Conservation (phyloP, 2,329 filamentous ascomycete genomes). For the Calcarisporium arbuscula region DNA sequence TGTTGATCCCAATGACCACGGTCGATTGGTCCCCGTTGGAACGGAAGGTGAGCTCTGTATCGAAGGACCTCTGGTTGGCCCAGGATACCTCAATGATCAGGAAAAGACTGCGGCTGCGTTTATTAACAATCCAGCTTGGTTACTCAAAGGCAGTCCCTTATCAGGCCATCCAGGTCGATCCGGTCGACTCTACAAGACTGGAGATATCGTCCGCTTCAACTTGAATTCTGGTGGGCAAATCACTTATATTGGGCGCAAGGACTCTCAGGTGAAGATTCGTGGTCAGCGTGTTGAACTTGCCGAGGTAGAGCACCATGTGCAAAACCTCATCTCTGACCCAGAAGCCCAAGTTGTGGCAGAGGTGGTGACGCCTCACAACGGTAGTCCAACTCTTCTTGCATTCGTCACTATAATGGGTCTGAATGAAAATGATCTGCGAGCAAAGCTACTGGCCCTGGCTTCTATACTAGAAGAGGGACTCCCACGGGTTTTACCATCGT, state of each 20-base stretch:
- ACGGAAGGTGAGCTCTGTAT: conserved; percentile 26
- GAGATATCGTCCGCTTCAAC: conserved; percentile 24
- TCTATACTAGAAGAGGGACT: too few relatives aligned
- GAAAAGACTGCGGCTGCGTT: conserved; percentile 39
- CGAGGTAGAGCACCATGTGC: conserved; percentile 14
- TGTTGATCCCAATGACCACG: conserved; percentile 18
- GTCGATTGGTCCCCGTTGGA: conserved; percentile 19
- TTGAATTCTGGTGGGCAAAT: conserved; percentile 20
- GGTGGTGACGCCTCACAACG: conserved; percentile 1
- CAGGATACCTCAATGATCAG: conserved; percentile 40
- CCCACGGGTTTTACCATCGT: background rate
- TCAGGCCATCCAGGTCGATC: conserved; percentile 20
- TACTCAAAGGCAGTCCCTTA: conserved; percentile 3
- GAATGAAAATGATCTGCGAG: too few relatives aligned
- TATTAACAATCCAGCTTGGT: conserved; percentile 36
- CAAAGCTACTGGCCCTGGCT: too few relatives aligned
- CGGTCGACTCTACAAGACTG: conserved; percentile 27
- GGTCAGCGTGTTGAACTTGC: conserved; percentile 42
- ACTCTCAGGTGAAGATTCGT: conserved; percentile 42
- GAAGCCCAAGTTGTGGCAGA: background rate
- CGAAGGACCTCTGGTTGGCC: conserved; percentile 38
- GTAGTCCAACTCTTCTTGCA: too few relatives aligned
- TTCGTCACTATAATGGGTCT: too few relatives aligned
- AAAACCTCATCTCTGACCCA: too few relatives aligned
- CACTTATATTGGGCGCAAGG: conserved; percentile 32